phyloP scores from a whole-genome alignment of 257 asterid species.

The Fraxinus anomala region DNA sequence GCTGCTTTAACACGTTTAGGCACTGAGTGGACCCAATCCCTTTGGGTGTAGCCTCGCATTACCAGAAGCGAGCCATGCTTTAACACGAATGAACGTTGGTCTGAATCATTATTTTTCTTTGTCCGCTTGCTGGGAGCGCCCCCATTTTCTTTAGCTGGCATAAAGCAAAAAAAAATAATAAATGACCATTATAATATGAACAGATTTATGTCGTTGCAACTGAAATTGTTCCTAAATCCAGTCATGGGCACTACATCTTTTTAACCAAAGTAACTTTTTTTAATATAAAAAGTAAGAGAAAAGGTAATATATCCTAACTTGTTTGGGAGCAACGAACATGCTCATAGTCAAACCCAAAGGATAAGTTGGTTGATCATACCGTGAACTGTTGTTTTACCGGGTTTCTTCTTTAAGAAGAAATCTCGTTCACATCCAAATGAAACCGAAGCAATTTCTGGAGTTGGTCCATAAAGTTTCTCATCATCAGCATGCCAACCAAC shows the following conservation, averaged over 20 bases:
- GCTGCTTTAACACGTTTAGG: conserved; percentile 87
- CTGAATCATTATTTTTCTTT: conserved; percentile 43
- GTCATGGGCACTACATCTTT: not conserved
- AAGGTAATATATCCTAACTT: not conserved
- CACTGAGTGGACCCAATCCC: conserved; percentile 93
- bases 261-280: not conserved
- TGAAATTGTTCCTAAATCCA: not conserved
- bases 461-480: conserved; percentile 86
- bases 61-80: conserved; percentile 90
- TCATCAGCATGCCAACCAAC: conserved; percentile 99
- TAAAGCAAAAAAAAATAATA: conserved; percentile 8
- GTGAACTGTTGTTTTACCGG: conserved; percentile 38
- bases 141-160: conserved; percentile 39
- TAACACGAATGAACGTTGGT: conserved; percentile 56
- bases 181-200: not conserved
- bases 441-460: conserved; percentile 87
- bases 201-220: not conserved
- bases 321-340: not conserved
- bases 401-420: conserved; percentile 75
- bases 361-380: conserved; percentile 31
- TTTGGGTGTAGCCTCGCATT: conserved; percentile 85
- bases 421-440: conserved; percentile 94
- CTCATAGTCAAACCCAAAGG: not conserved
- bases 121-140: conserved; percentile 59
- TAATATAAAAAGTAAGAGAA: not conserved